A percentile compares a stretch with the other conserved stretches of the same genome.
Evolutionary conservation across 495 filamentous ascomycete species (phyloP).

Genomic region (Achaetomiella virescens): DNA sequence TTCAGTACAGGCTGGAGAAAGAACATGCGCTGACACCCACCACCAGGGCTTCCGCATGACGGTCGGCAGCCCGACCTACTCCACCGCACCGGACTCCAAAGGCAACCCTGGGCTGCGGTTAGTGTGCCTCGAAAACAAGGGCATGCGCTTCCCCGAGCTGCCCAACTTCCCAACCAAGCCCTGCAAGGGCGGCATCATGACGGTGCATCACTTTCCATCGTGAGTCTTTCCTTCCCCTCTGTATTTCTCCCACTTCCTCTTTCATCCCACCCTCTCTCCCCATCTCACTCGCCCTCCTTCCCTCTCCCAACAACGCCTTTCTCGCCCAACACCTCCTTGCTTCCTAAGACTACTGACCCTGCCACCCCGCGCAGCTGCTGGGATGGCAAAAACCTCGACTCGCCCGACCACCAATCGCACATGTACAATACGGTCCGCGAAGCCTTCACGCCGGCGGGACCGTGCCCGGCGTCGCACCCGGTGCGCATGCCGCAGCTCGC

Average conservation of each 20-base stretch:
- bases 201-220: conserved; percentile 49
- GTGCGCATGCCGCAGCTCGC: conserved; percentile 44
- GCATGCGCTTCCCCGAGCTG: conserved; percentile 40
- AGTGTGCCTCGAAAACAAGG: conserved; percentile 39
- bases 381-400: conserved; percentile 56
- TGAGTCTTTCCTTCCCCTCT: conserved; percentile 16
- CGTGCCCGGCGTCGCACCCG: conserved; percentile 48
- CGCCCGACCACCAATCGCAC: conserved; percentile 51
- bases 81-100: conserved; percentile 21
- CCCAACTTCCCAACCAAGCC: conserved; percentile 41
- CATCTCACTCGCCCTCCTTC: no score
- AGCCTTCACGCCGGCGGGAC: conserved; percentile 36
- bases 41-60: conserved; percentile 52
- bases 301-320: no score
- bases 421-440: conserved; percentile 42
- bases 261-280: neutral
- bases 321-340: no score
- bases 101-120: conserved; percentile 40
- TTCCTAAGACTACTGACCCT: neutral
- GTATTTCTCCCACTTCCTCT: neutral
- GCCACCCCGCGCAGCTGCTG: conserved; percentile 36
- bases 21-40: neutral
- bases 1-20: no score
- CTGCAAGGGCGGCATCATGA: conserved; percentile 45
- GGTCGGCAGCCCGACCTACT: conserved; percentile 40